Evolutionary conservation across 1,284 basidiomycete species (phyloP).

Genomic region (Fomitopsis palustris): DNA sequence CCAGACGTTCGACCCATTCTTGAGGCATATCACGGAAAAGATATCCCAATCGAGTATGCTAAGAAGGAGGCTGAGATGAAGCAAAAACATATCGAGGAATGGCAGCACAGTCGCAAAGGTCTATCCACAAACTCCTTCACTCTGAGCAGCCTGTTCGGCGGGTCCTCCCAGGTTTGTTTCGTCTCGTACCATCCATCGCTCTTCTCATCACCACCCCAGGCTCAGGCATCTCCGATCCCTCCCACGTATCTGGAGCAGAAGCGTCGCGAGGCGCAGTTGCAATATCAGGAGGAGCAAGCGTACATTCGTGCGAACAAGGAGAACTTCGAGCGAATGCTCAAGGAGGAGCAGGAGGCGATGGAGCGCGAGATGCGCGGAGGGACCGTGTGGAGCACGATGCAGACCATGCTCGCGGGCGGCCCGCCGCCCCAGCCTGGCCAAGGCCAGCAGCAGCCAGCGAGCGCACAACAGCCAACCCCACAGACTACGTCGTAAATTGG

Average conservation of each 20-base stretch:
- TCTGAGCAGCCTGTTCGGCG: constrained; percentile 63
- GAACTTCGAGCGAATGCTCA: constrained; percentile 74
- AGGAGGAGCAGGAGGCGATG: constrained; percentile 82
- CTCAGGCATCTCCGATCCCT: constrained; percentile 44
- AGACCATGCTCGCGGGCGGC: constrained; percentile 14
- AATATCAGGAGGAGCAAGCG: constrained; percentile 85
- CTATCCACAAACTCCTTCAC: constrained; percentile 44
- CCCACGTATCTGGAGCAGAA: constrained; percentile 90
- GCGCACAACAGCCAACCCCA: not conserved
- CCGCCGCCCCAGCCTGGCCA: constrained; percentile 9
- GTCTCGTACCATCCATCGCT: not conserved
- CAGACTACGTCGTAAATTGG: not conserved
- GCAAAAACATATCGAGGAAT: constrained; percentile 75
- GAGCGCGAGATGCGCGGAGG: constrained; percentile 52
- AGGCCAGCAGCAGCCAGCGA: not conserved
- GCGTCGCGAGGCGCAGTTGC: constrained; percentile 80
- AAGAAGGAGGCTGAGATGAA: constrained; percentile 84
- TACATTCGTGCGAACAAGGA: constrained; percentile 83
- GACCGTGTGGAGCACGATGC: constrained; percentile 27
- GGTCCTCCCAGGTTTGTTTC: constrained; percentile 29
- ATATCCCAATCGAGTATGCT: constrained; percentile 88
- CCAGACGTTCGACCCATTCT: constrained; percentile 87
- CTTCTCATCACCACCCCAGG: constrained; percentile 13
- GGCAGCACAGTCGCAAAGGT: constrained; percentile 59
- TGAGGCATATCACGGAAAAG: constrained; percentile 80